Conservation (phyloP, 2,329 filamentous ascomycete genomes). For the Knoxdaviesia capensis region DNA sequence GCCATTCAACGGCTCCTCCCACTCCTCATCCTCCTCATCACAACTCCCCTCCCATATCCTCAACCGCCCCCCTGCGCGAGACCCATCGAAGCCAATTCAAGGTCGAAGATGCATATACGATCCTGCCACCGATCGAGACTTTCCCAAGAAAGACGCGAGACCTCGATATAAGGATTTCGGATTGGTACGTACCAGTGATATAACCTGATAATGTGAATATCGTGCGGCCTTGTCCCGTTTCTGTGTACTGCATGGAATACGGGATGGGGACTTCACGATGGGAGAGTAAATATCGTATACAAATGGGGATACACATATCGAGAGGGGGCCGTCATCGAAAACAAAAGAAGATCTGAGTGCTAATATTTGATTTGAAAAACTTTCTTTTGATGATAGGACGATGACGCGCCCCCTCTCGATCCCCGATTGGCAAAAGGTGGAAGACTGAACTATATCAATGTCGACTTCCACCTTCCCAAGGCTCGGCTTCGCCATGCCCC, state of each 20-base stretch:
- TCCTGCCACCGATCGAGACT: slow-evolving; percentile 31
- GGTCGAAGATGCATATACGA: slow-evolving; percentile 42
- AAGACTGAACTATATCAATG: slow-evolving; percentile 44
- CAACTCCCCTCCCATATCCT: neutral
- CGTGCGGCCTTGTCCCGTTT: slow-evolving; percentile 3
- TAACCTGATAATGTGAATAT: slow-evolving; percentile 1
- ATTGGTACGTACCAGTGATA: slow-evolving; percentile 36
- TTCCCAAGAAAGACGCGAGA: slow-evolving; percentile 35
- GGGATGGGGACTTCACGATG: too few species aligned
- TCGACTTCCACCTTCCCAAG: slow-evolving; percentile 50
- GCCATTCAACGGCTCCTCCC: neutral
- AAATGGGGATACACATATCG: slow-evolving; percentile 3
- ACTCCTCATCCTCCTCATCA: neutral
- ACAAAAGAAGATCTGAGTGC: slow-evolving; percentile 3
- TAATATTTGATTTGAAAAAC: slow-evolving; percentile 18
- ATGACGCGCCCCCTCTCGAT: slow-evolving; percentile 62
- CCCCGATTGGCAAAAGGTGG: slow-evolving; percentile 60
- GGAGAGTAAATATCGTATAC: too few species aligned
- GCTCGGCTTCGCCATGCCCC: slow-evolving; percentile 51
- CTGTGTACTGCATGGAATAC: neutral
- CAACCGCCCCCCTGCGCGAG: slow-evolving; percentile 31
- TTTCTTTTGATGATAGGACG: slow-evolving; percentile 44
- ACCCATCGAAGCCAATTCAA: slow-evolving; percentile 30
- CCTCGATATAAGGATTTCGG: slow-evolving; percentile 43
- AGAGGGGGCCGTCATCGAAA: slow-evolving; percentile 41